These are phyloP conservation scores for Pythium pectinolyticum DNA, from an alignment of 352 stramenopile species.

Conservation along the genomic window DNA sequence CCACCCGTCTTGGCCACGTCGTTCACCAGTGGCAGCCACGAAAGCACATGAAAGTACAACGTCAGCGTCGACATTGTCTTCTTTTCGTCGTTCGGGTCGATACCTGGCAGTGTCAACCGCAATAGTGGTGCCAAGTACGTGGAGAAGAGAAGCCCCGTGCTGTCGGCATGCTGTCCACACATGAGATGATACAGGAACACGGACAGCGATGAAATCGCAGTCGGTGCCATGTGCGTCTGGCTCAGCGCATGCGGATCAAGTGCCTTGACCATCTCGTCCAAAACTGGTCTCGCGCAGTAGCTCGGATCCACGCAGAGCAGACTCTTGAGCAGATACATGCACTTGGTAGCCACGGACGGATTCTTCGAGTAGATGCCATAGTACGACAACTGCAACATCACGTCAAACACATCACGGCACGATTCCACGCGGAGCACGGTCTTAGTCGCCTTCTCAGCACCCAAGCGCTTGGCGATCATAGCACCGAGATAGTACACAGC, in stretches of 20 bases:
- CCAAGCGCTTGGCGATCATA: slow-evolving; percentile 48
- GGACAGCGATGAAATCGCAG: slow-evolving; percentile 67
- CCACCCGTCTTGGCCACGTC: slow-evolving; percentile 46
- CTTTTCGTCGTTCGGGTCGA: slow-evolving; percentile 77
- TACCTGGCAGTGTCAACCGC: slow-evolving; percentile 62
- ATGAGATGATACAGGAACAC: slow-evolving; percentile 65
- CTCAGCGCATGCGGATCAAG: slow-evolving; percentile 68
- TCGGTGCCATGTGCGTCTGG: slow-evolving; percentile 69
- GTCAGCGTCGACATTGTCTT: slow-evolving; percentile 67
- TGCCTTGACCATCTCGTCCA: slow-evolving; percentile 73
- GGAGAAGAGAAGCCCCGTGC: slow-evolving; percentile 50
- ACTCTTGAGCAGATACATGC: slow-evolving; percentile 73
- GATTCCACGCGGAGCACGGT: slow-evolving; percentile 30
- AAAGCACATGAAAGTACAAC: slow-evolving; percentile 70
- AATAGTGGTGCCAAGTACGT: slow-evolving; percentile 60
- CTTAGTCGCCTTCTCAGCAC: slow-evolving; percentile 42
- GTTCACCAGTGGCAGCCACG: slow-evolving; percentile 70
- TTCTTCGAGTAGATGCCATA: slow-evolving; percentile 81
- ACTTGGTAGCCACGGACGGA: slow-evolving; percentile 55
- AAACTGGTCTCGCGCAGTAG: slow-evolving; percentile 41
- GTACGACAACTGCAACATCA: slow-evolving; percentile 52
- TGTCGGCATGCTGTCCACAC: slow-evolving; percentile 47
- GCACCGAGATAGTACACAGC: slow-evolving; percentile 59
- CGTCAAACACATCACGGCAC: slow-evolving; percentile 44
- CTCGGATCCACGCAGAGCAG: slow-evolving; percentile 52